Evolutionary conservation across 371 early-diverging fungal genomes (phyloP).

Genomic region (Lichtheimia hyalospora): DNA sequence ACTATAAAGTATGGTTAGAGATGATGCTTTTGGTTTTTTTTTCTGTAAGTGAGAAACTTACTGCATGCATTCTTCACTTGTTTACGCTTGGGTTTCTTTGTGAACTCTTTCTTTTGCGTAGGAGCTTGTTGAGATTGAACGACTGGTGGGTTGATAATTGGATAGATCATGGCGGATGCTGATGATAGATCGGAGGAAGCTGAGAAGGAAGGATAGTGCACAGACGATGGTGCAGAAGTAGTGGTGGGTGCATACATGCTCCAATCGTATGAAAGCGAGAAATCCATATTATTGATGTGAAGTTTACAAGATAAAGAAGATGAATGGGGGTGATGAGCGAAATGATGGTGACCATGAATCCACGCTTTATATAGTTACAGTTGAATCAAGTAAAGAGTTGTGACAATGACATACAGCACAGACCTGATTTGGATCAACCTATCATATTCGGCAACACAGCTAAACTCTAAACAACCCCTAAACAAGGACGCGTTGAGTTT

Average conservation of each 20-base stretch:
- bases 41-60: slow-evolving; percentile 14
- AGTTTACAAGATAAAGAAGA: too few relatives aligned
- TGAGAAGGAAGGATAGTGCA: slow-evolving; percentile 1
- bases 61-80: slow-evolving; percentile 86
- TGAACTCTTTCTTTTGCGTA: neutral
- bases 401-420: too few relatives aligned
- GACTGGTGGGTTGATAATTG: neutral
- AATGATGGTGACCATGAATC: too few relatives aligned
- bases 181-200: slow-evolving; percentile 2
- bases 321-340: too few relatives aligned
- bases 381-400: too few relatives aligned
- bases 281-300: neutral
- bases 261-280: neutral
- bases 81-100: slow-evolving; percentile 42
- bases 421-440: too few relatives aligned
- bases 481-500: too few relatives aligned
- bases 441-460: too few relatives aligned
- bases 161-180: neutral
- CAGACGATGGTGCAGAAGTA: neutral
- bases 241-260: neutral
- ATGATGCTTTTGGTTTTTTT: neutral
- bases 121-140: too few relatives aligned
- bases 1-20: slow-evolving; percentile 31
- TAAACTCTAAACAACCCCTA: too few relatives aligned
- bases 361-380: too few relatives aligned